Evolutionary conservation across 2,329 filamentous ascomycete species (phyloP), one percentile per base, ranked within the genome.

Genomic region (Fusarium zealandicum): DNA sequence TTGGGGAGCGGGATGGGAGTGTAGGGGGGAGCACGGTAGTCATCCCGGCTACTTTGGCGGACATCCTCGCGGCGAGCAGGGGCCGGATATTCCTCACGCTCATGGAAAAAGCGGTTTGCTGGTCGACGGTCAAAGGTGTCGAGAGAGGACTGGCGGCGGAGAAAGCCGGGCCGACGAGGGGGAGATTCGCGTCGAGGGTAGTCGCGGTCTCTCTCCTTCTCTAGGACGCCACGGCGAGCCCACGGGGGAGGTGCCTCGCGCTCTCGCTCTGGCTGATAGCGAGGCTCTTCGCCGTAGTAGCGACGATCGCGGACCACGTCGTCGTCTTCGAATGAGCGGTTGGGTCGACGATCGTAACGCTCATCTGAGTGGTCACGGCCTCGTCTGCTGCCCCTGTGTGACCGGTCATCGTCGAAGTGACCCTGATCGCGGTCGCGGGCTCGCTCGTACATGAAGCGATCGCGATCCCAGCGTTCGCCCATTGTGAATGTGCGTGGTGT

Each of bases 91-190:
- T 89, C 85, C 44, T 86, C 83, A 16, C 81, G 76, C 31, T 88
- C 80, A 47, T 78, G 79, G 62, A 80, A 78, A 42, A 72, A 70
- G 3, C 74, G 69, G 1, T 25, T 41, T 27, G 10, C 28, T 10
- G 59, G 59, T 22, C 86, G 86, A 41, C 92, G 87, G 73, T 97
- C 93, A 70, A 92, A 96, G 0, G 90, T 96, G 72, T 96, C 93
- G 32, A 96, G 80, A 45, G 92, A 96, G 12, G 92, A 96, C 72
- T 96, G 92, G 36, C 93, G 85, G 52, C 93, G 85, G 43, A 95
- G 69, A 59, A 93, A 81, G 25, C 80, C 68, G 2, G 92, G 92
- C 38, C 89, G 82, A 28, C 82, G 80, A 47, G 81, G 82, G 9
- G 83, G 80, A 5, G 80, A 73, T 35, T 72, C 75, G 22, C 81